Percentiles rank a stretch among this genome's conserved stretches.
These are phyloP conservation scores for Candida sanyaensis DNA, from an alignment of 1,139 yeast genomes.

Conservation along the genomic window DNA sequence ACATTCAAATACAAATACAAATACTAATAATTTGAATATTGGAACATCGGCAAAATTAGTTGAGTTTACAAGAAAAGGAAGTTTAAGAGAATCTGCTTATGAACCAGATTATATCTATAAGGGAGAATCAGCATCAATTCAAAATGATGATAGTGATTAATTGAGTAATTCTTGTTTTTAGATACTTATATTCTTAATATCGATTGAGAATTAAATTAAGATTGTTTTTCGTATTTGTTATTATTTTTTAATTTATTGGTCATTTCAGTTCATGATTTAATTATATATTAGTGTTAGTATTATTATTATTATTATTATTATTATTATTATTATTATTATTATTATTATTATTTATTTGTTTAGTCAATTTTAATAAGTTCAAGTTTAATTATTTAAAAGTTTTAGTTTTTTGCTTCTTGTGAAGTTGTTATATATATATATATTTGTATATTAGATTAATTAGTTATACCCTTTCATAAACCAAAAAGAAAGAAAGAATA, in stretches of 20 bases:
- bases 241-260: neutral
- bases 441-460: neutral
- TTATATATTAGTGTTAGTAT: neutral
- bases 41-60: slow-evolving; percentile 46
- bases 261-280: neutral
- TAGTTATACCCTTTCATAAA: too few relatives aligned
- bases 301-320: neutral
- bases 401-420: too few relatives aligned
- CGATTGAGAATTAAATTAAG: neutral
- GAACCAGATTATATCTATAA: slow-evolving; percentile 27
- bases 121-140: slow-evolving; percentile 41
- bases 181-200: neutral
- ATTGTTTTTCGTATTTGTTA: neutral
- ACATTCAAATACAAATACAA: slow-evolving; percentile 10
- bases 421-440: neutral
- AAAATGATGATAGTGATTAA: slow-evolving; percentile 36
- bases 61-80: slow-evolving; percentile 52
- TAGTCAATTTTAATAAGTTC: neutral
- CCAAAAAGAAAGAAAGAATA: too few relatives aligned
- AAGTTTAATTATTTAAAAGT: neutral
- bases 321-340: neutral
- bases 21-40: slow-evolving; percentile 4
- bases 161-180: neutral
- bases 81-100: slow-evolving; percentile 43
- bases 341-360: neutral